Evolutionary conservation across 2,329 filamentous ascomycete species (phyloP).

Genomic region (Westerdykella aurantiaca): DNA sequence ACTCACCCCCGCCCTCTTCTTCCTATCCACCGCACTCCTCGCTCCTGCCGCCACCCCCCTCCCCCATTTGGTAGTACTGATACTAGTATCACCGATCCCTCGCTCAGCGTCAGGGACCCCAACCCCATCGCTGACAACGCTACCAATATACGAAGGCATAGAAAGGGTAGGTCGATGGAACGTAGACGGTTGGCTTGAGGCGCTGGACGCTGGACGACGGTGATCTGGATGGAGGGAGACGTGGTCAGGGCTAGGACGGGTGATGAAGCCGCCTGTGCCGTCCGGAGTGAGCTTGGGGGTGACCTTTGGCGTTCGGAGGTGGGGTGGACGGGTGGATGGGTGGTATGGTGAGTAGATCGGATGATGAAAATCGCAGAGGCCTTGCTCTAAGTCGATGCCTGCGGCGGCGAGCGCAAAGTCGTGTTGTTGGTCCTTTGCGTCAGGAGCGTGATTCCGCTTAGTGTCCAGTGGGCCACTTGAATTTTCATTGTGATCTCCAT

Average conservation of each 20-base stretch:
- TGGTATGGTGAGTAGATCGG: too few species aligned
- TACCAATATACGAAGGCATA: neutral
- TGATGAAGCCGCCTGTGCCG: slow-evolving; percentile 13
- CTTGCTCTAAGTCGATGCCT: too few species aligned
- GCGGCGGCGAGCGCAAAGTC: slow-evolving; percentile 6
- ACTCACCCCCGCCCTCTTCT: slow-evolving; percentile 21
- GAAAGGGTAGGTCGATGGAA: slow-evolving; percentile 7
- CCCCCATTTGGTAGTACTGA: neutral
- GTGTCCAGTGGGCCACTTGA: too few species aligned
- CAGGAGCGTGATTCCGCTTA: too few species aligned
- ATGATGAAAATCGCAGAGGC: too few species aligned
- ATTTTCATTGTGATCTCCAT: neutral
- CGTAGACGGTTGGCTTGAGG: slow-evolving; percentile 9
- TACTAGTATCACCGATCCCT: neutral
- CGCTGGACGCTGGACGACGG: slow-evolving; percentile 5
- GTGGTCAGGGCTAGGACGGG: slow-evolving; percentile 5
- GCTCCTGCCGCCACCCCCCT: slow-evolving; percentile 13
- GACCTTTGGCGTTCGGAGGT: neutral
- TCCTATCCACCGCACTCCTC: slow-evolving; percentile 21
- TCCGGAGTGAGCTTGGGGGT: slow-evolving; percentile 7
- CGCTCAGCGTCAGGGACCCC: neutral
- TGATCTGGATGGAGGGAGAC: slow-evolving; percentile 7
- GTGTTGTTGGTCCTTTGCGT: neutral
- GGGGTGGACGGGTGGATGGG: neutral
- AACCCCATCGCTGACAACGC: too few species aligned